Conservation (phyloP, 2,329 filamentous ascomycete genomes). For the Pleomassaria siparia region DNA sequence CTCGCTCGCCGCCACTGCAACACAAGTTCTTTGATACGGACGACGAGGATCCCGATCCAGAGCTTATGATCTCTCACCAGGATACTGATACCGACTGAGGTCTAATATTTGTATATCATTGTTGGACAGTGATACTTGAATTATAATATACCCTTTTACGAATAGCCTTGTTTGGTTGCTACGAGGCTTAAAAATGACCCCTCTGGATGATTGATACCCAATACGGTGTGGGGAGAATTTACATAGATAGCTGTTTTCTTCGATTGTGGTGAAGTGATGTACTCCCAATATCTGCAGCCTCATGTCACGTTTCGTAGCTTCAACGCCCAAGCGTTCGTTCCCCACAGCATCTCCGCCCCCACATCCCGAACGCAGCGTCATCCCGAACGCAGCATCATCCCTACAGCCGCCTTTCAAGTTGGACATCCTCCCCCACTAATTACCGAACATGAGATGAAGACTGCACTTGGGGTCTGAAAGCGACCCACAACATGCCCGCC, state of each 20-base stretch:
- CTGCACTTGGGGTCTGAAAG: constrained; percentile 5
- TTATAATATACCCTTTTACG: neutral
- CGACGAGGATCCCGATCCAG: constrained; percentile 50
- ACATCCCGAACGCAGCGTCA: too few relatives aligned
- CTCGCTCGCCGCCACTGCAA: constrained; percentile 29
- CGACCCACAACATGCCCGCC: constrained; percentile 14
- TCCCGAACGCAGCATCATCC: neutral
- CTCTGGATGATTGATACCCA: too few relatives aligned
- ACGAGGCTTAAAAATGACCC: too few relatives aligned
- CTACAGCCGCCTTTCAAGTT: neutral
- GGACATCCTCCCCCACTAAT: neutral
- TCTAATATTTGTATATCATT: neutral
- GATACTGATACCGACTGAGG: constrained; percentile 42
- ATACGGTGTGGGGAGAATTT: too few relatives aligned
- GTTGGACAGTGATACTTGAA: neutral
- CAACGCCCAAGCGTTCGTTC: too few relatives aligned
- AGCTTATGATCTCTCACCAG: constrained; percentile 52
- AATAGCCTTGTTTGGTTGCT: neutral
- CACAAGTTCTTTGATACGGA: constrained; percentile 42
- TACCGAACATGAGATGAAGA: constrained; percentile 7
- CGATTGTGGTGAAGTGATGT: too few relatives aligned
- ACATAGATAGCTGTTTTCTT: too few relatives aligned
- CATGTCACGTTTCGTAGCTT: too few relatives aligned
- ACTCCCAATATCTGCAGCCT: too few relatives aligned
- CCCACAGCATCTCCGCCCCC: too few relatives aligned